Percentiles rank a stretch among this genome's conserved stretches.
Evolutionary conservation across 129 eudicot genomes (phyloP).

Genomic region (Glebionis coronaria): DNA sequence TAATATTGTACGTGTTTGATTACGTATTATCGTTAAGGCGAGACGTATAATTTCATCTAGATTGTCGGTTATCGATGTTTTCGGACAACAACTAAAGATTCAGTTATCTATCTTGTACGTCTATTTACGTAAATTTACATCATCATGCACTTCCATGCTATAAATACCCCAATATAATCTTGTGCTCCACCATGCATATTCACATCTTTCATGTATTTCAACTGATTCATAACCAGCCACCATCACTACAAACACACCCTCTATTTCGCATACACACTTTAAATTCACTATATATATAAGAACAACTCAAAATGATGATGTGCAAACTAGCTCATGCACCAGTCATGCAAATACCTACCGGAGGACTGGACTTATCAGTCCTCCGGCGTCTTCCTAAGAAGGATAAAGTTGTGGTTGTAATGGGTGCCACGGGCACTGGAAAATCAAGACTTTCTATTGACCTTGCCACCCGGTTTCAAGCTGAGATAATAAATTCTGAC

Average conservation of each 20-base stretch:
- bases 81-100: not conserved
- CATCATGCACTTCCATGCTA: slow-evolving; percentile 10
- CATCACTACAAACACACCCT: not conserved
- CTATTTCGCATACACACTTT: not conserved
- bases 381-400: slow-evolving; percentile 31
- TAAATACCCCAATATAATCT: slow-evolving; percentile 30
- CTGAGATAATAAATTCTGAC: slow-evolving; percentile 79
- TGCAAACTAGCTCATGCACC: slow-evolving; percentile 39
- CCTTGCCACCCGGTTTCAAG: slow-evolving; percentile 50
- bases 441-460: slow-evolving; percentile 81
- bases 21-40: too few relatives aligned
- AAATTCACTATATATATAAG: not conserved
- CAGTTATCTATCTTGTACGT: not conserved
- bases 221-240: slow-evolving; percentile 7
- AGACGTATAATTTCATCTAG: too few relatives aligned
- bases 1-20: too few relatives aligned
- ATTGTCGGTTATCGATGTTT: not conserved
- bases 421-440: slow-evolving; percentile 95
- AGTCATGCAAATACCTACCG: slow-evolving; percentile 35
- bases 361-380: slow-evolving; percentile 31
- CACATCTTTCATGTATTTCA: slow-evolving; percentile 13
- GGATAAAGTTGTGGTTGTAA: slow-evolving; percentile 67
- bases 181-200: slow-evolving; percentile 24
- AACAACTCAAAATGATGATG: slow-evolving; percentile 36
- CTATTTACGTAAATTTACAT: not conserved